These are phyloP conservation scores for Leucosporidium yakuticum DNA, from an alignment of 768 basidiomycete genomes.

Conservation along the genomic window DNA sequence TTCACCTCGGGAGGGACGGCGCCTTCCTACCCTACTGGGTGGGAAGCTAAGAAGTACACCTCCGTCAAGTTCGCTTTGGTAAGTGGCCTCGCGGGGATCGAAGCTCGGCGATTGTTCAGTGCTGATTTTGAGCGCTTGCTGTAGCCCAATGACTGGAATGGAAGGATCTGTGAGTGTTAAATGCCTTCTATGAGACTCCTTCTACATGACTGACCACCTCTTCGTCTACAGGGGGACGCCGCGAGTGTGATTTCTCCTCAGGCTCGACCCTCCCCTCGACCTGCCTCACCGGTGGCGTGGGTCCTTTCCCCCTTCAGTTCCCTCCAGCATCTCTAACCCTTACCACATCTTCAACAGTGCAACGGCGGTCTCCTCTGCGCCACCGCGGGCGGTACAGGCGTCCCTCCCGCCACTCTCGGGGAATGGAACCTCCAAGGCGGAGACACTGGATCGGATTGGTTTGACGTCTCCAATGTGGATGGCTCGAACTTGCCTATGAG, in stretches of 20 bases:
- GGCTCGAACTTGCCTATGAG: slow-evolving; percentile 28
- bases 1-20: slow-evolving; percentile 27
- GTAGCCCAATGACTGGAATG: slow-evolving; percentile 54
- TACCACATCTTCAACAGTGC: neutral
- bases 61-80: slow-evolving; percentile 54
- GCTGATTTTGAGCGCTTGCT: too few species aligned
- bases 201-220: too few species aligned
- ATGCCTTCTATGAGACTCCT: too few species aligned
- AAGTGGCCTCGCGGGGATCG: too few species aligned
- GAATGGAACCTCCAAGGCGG: slow-evolving; percentile 14
- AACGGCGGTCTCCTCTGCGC: slow-evolving; percentile 25
- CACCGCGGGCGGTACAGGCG: slow-evolving; percentile 42
- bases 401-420: slow-evolving; percentile 35
- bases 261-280: slow-evolving; percentile 42
- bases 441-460: neutral
- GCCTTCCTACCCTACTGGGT: slow-evolving; percentile 27
- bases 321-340: too few species aligned
- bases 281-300: slow-evolving; percentile 45
- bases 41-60: slow-evolving; percentile 38
- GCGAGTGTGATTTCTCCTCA: slow-evolving; percentile 46
- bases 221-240: slow-evolving; percentile 39
- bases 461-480: slow-evolving; percentile 27
- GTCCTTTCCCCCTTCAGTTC: neutral
- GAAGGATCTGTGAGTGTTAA: slow-evolving; percentile 49
- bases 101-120: too few species aligned